Evolutionary conservation across 176 grass and related monocot species (phyloP), one percentile per base, ranked within the genome.

Genomic region (Poa pratensis): DNA sequence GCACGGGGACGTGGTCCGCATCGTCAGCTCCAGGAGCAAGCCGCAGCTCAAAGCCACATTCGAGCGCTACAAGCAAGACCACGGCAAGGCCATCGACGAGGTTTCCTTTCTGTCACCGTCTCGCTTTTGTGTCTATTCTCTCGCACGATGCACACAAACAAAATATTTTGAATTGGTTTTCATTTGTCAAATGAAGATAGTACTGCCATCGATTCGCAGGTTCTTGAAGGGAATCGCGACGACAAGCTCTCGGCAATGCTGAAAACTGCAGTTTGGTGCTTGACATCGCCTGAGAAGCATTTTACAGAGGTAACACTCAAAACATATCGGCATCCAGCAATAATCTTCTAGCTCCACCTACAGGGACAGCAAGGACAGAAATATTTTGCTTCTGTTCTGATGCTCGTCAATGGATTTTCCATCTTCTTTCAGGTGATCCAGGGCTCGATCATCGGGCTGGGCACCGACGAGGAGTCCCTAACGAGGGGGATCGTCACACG

Each of bases 261-360:
- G 70, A 95, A 90, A 80, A 81, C 83, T 20, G 96, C 87, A 11
- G 72, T 95, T 9, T 83, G 83, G 89, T 98, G 96, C 87, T n/a
- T 96, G 58, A 82, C 76, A 13, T 89, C 90, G 26, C 96, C 96
- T 12, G 93, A 95, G 79, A 98, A 91, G 76, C 93, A 95, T 52
- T 98, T 94, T 34, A 84, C 96, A 3, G 90, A 98, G 93, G 93
- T 95, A 82, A 42, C 7, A 30, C 30, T 30, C 30, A n/a, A 49
- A 45, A 6, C 70, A 73, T 73, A 9, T 26, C 3, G 2, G 7
- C 3, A 6, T 75, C 73, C 53, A 42, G 15, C 49, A 42, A 54
- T 5, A 9, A 54, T 42, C 60, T n/a, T 5, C 20, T 5, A 19
- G 30, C 10, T 15, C 11, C 13, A 60, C 34, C 75, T 24, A 11